Evolutionary conservation across 257 asterid genomes (phyloP), one percentile per base, ranked within the genome.

Genomic region (Paraleonurus japonicus): DNA sequence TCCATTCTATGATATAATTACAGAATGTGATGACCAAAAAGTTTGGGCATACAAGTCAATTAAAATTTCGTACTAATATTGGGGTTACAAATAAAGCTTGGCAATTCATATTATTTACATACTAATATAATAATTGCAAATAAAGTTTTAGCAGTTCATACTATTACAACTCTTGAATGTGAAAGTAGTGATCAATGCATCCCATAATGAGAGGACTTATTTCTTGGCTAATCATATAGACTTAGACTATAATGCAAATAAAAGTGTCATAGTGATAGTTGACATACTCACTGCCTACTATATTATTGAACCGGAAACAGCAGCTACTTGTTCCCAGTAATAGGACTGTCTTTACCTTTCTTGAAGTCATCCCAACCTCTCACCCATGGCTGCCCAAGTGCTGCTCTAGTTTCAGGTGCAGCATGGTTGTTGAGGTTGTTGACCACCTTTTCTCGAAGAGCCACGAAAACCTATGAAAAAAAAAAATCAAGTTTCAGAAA

Each of bases 311-410:
- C n/a, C n/a, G n/a, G n/a, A n/a, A n/a, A n/a, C n/a, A n/a, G 10
- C 58, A 71, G 15, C 86, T 84, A 93, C 87, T 90, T 97, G 78
- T 93, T 90, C 9, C 97, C 97, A 7, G 84, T 67, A 30, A 84
- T 26, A 35, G 96, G 97, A 68, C 81, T 66, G 61, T 93, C 96
- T 17, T 85, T 86, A 15, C 95, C 91, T 81, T 79, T 90, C 81
- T 81, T 93, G 91, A 82, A 83, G 78, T 90, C 98, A 67, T 93
- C 97, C 97, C 98, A 93, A 39, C 98, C 98, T 72, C 96, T 89
- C 70, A 90, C 96, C 98, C 98, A 93, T 12, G 89, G 78, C 71
- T 85, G 86, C 12, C 98, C 98, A 3, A 87, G 82, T 19, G 74
- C 67, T 15, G 97, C 92, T 54, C 97, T 84, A 3, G 98, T 93